A percentile compares a stretch with the other conserved stretches of the same genome.
Evolutionary conservation across 805 yeast genomes (phyloP).

Genomic region (Metschnikowia baotianmanensis): DNA sequence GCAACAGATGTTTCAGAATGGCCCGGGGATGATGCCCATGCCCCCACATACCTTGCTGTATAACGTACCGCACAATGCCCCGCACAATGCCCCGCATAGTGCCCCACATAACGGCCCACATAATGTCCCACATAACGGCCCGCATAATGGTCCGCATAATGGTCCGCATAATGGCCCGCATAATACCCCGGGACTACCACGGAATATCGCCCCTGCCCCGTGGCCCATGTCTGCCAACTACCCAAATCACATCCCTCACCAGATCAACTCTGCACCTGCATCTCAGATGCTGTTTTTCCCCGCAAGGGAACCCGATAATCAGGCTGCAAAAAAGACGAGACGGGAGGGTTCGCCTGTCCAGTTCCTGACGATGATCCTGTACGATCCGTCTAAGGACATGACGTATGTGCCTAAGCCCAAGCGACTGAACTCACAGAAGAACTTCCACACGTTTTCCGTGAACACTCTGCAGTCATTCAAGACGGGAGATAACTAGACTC

Average conservation of each 20-base stretch:
- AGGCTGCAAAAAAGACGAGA: slow-evolving; percentile 8
- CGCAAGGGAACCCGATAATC: neutral
- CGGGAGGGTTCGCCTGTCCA: slow-evolving; percentile 24
- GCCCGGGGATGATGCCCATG: neutral
- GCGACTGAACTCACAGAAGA: slow-evolving; percentile 19
- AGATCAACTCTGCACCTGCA: slow-evolving; percentile 23
- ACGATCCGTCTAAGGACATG: slow-evolving; percentile 37
- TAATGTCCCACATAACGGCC: too few relatives aligned
- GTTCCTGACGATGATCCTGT: slow-evolving; percentile 40
- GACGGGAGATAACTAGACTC: slow-evolving; percentile 21
- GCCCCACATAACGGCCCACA: too few relatives aligned
- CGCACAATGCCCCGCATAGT: too few relatives aligned
- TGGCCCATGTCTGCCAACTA: slow-evolving; percentile 5
- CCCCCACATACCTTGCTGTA: too few relatives aligned
- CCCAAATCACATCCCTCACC: slow-evolving; percentile 1
- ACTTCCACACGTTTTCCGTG: slow-evolving; percentile 30
- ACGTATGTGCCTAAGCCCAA: slow-evolving; percentile 18
- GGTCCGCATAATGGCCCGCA: too few relatives aligned
- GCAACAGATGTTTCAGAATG: neutral
- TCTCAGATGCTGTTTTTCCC: slow-evolving; percentile 19
- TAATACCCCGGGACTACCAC: neutral
- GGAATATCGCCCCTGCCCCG: neutral
- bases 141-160: too few relatives aligned
- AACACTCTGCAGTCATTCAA: slow-evolving; percentile 36
- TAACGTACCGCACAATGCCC: too few relatives aligned